These are phyloP conservation scores for Emmonsia crescens DNA, from an alignment of 2,329 filamentous ascomycete species.

Conservation along the genomic window DNA sequence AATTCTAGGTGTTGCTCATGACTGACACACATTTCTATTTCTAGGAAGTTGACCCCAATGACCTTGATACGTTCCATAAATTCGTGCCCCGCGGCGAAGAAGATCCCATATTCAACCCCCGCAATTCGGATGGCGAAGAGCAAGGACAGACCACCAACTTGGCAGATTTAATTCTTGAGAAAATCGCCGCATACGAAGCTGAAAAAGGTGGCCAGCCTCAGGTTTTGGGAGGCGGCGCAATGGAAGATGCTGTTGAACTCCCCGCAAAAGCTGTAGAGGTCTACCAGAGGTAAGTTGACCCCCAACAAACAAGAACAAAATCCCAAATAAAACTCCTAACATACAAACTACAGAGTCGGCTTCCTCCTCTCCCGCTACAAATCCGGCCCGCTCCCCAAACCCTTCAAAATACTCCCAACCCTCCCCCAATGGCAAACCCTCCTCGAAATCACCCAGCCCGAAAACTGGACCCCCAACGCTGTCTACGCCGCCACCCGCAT, in stretches of 20 bases:
- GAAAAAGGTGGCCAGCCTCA: conserved; percentile 40
- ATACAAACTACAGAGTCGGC: conserved; percentile 51
- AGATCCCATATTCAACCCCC: conserved; percentile 59
- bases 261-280: conserved; percentile 89
- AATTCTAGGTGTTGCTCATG: too few relatives aligned
- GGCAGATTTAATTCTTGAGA: conserved; percentile 84
- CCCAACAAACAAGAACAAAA: neutral
- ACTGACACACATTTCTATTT: neutral
- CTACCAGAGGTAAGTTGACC: conserved; percentile 72
- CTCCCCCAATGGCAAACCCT: conserved; percentile 88
- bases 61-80: conserved; percentile 81
- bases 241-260: conserved; percentile 74
- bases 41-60: conserved; percentile 74
- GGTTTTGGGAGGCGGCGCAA: conserved; percentile 43
- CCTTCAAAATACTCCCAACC: conserved; percentile 91
- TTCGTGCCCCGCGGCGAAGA: conserved; percentile 69
- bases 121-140: conserved; percentile 29
- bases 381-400: conserved; percentile 91
- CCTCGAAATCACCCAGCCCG: conserved; percentile 70
- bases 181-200: conserved; percentile 86
- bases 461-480: conserved; percentile 67
- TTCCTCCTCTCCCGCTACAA: conserved; percentile 86
- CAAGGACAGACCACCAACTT: conserved; percentile 60
- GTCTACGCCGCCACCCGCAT: conserved; percentile 84
- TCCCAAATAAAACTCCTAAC: conserved; percentile 5